phyloP scores from a whole-genome alignment of 331 rosid genomes.

The Dryas integrifolia region DNA sequence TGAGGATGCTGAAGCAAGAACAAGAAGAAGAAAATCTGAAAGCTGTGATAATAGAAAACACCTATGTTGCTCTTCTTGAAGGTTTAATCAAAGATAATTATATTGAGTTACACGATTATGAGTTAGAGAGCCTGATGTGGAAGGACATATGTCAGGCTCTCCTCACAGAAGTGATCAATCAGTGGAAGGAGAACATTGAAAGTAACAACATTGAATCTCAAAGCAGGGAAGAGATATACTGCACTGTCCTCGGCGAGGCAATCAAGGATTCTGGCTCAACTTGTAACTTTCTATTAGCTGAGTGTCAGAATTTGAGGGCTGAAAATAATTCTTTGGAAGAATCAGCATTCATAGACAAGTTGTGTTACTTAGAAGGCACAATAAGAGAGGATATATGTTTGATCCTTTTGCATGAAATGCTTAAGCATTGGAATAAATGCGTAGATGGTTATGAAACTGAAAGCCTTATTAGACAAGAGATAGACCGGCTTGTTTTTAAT shows the following conservation, averaged over 20 bases:
- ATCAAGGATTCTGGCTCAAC: conserved; percentile 32
- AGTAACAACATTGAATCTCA: conserved; percentile 37
- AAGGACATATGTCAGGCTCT: conserved; percentile 29
- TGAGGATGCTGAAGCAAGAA: conserved; percentile 25
- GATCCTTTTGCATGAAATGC: conserved; percentile 33
- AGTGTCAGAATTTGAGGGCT: conserved; percentile 15
- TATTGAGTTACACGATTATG: conserved; percentile 12
- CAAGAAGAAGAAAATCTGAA: conserved; percentile 31
- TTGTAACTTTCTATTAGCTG: conserved; percentile 12
- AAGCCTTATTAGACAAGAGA: conserved; percentile 34
- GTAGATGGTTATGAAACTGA: conserved; percentile 30
- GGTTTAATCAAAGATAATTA: conserved; percentile 30
- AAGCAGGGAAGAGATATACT: conserved; percentile 41
- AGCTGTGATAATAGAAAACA: conserved; percentile 28
- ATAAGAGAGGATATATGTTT: conserved; percentile 39
- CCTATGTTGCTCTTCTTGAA: conserved; percentile 25
- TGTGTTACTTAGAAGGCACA: conserved; percentile 20
- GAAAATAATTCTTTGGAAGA: conserved; percentile 18
- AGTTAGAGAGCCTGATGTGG: conserved; percentile 42
- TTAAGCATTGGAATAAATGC: conserved; percentile 38
- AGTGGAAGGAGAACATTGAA: conserved; percentile 42
- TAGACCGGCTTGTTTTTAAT: conserved; percentile 29
- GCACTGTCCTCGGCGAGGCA: conserved; percentile 34
- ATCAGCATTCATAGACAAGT: conserved; percentile 9
- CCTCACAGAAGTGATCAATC: conserved; percentile 37